Conservation (phyloP, 805 yeast species). For the Pichia sporocuriosa region DNA sequence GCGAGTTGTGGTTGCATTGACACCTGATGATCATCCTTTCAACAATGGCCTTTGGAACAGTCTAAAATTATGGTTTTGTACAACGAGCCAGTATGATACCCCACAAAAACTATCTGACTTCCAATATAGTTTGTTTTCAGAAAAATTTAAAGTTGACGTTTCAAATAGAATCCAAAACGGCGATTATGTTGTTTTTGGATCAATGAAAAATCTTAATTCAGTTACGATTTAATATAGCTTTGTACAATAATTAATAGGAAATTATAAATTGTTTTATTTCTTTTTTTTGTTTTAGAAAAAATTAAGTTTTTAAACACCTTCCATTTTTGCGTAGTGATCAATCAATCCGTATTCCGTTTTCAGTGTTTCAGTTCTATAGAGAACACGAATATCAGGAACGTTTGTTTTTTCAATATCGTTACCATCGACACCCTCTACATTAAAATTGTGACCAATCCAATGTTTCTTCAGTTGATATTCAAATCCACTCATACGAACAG, state of each 20-base stretch:
- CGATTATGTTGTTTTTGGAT: slow-evolving; percentile 25
- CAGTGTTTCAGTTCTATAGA: slow-evolving; percentile 78
- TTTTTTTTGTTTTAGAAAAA: too few relatives aligned
- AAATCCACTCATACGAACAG: slow-evolving; percentile 92
- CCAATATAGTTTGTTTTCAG: slow-evolving; percentile 24
- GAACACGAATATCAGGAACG: slow-evolving; percentile 83
- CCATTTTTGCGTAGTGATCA: slow-evolving; percentile 37
- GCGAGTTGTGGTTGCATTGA: slow-evolving; percentile 33
- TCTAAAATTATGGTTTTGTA: slow-evolving; percentile 28
- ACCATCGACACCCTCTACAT: slow-evolving; percentile 59
- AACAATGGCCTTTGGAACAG: slow-evolving; percentile 34
- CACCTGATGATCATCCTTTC: slow-evolving; percentile 30
- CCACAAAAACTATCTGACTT: slow-evolving; percentile 21
- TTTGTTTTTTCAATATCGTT: slow-evolving; percentile 91
- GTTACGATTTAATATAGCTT: not conserved
- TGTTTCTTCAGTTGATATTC: slow-evolving; percentile 80
- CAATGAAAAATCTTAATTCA: slow-evolving; percentile 7
- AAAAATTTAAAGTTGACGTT: slow-evolving; percentile 18
- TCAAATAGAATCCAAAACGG: slow-evolving; percentile 23
- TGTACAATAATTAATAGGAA: not conserved
- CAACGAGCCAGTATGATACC: slow-evolving; percentile 3
- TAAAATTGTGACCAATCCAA: slow-evolving; percentile 77
- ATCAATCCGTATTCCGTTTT: slow-evolving; percentile 64
- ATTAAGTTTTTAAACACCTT: not conserved
- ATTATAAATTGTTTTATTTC: not conserved